Evolutionary conservation across 2,329 filamentous ascomycete species (phyloP).

Genomic region (Capronia coronata): DNA sequence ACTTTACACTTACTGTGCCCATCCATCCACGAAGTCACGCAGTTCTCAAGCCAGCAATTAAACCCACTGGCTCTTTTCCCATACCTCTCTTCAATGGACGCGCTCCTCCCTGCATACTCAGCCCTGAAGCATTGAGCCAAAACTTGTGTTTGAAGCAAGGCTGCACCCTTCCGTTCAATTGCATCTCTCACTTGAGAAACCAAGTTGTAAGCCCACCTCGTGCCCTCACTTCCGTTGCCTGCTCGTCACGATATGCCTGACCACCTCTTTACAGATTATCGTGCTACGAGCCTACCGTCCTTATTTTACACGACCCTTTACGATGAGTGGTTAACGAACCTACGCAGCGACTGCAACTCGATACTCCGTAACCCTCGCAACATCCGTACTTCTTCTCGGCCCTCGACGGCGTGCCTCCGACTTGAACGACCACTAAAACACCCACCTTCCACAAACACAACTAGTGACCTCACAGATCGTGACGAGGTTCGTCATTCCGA

Average conservation of each 20-base stretch:
- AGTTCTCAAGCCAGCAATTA: background rate
- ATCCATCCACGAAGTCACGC: constrained; percentile 4
- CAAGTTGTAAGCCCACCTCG: background rate
- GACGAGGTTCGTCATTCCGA: constrained; percentile 6
- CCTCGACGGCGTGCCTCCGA: background rate
- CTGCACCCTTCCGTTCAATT: background rate
- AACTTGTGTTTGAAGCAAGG: background rate
- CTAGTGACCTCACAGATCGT: constrained; percentile 14
- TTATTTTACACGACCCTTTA: background rate
- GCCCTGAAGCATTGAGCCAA: constrained; percentile 4
- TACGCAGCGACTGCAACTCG: background rate
- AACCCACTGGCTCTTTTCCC: background rate
- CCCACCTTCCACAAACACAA: constrained; percentile 4
- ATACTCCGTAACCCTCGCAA: constrained; percentile 1
- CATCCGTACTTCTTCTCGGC: background rate
- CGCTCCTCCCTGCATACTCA: constrained; percentile 2
- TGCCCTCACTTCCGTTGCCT: background rate
- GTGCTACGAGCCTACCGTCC: constrained; percentile 5
- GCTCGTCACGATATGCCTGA: constrained; percentile 3
- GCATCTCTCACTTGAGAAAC: background rate
- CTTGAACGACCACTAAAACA: constrained; percentile 12
- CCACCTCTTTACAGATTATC: constrained; percentile 4
- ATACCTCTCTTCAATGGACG: constrained; percentile 13
- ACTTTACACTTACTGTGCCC: background rate
- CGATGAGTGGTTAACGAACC: constrained; percentile 10